These are phyloP conservation scores for Punica granatum DNA, from an alignment of 345 rosid species.

Conservation along the genomic window DNA sequence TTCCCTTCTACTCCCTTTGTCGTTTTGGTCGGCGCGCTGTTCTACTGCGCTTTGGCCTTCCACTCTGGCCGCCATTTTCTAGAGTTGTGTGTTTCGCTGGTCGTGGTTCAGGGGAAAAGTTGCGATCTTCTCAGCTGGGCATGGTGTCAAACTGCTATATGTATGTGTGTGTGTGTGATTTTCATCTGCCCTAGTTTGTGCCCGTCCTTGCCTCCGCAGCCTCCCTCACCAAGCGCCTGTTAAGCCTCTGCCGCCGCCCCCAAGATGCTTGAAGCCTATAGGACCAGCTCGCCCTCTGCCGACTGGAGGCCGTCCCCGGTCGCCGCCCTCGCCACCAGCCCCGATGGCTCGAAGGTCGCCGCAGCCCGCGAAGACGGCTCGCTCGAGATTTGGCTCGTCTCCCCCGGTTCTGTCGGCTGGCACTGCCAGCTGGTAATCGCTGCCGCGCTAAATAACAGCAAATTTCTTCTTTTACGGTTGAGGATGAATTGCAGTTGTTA, in stretches of 20 bases:
- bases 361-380: constrained; percentile 92
- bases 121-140: too few species aligned
- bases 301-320: constrained; percentile 91
- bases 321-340: constrained; percentile 68
- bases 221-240: neutral
- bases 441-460: neutral
- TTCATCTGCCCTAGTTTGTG: neutral
- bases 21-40: too few species aligned
- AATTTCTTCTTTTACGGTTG: neutral
- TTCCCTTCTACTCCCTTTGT: too few species aligned
- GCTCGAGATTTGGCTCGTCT: constrained; percentile 95
- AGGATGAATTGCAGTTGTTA: neutral
- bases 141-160: too few species aligned
- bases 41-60: too few species aligned
- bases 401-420: constrained; percentile 94
- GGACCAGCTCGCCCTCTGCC: constrained; percentile 45
- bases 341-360: constrained; percentile 63
- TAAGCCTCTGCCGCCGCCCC: neutral
- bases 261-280: constrained; percentile 45
- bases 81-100: too few species aligned
- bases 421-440: constrained; percentile 81
- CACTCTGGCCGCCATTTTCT: too few species aligned
- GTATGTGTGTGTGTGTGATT: too few species aligned
- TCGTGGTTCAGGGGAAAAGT: too few species aligned
- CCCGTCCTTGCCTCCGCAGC: neutral